These are phyloP conservation scores for Fusarium nodosum DNA, from an alignment of 2,329 filamentous ascomycete genomes.

Conservation along the genomic window DNA sequence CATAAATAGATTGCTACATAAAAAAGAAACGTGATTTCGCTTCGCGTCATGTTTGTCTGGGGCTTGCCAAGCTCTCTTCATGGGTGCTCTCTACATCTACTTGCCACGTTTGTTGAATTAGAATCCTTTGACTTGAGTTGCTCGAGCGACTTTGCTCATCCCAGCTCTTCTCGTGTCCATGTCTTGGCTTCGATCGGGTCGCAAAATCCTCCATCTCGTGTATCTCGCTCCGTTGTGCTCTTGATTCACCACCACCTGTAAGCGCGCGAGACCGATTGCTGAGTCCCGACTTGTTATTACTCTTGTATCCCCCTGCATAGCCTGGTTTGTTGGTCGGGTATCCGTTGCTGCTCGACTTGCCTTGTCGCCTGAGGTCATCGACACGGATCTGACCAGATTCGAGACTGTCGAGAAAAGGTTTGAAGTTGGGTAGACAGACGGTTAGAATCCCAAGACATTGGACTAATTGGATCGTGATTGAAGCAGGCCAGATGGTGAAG, in stretches of 20 bases:
- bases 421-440: constrained; percentile 50
- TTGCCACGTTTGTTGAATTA: constrained; percentile 51
- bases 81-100: constrained; percentile 47
- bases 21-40: not conserved
- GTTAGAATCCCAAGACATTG: constrained; percentile 50
- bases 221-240: constrained; percentile 26
- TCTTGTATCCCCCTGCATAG: constrained; percentile 45
- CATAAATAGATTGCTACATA: not conserved
- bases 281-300: constrained; percentile 40
- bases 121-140: constrained; percentile 50
- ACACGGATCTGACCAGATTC: constrained; percentile 51
- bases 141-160: constrained; percentile 43
- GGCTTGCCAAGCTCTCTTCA: not conserved
- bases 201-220: constrained; percentile 39
- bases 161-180: constrained; percentile 23
- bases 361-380: constrained; percentile 49
- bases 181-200: not conserved
- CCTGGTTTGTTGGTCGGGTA: constrained; percentile 41
- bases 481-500: constrained; percentile 47
- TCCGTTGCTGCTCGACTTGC: constrained; percentile 46
- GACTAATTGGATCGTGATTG: constrained; percentile 47
- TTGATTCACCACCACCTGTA: constrained; percentile 2
- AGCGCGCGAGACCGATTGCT: constrained; percentile 33
- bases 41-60: constrained; percentile 7
- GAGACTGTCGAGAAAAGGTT: constrained; percentile 50